These are phyloP conservation scores for Plasmodium knowlesi DNA, from an alignment of 169 alveolate species.

Conservation along the genomic window DNA sequence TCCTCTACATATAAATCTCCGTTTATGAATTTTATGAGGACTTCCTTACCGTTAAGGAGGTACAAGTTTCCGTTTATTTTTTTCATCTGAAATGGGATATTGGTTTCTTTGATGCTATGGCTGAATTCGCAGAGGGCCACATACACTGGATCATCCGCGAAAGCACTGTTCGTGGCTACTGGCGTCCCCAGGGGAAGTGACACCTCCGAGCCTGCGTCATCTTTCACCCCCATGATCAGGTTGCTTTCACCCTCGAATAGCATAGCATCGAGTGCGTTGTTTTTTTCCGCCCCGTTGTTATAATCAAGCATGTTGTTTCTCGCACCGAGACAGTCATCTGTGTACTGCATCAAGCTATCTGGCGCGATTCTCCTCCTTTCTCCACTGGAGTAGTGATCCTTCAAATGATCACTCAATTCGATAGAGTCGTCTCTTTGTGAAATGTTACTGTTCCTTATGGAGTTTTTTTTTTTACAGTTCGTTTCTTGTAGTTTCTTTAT, in stretches of 20 bases:
- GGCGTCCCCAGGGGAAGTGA: background rate
- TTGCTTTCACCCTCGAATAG: background rate
- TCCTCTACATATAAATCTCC: conserved; percentile 64
- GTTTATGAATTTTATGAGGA: conserved; percentile 35
- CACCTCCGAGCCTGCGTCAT: background rate
- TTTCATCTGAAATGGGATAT: conserved; percentile 10
- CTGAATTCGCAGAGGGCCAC: conserved; percentile 29
- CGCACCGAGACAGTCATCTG: background rate
- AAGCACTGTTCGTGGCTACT: background rate
- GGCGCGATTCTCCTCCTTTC: background rate
- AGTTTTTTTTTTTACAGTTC: conserved; percentile 8
- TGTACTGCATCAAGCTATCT: background rate
- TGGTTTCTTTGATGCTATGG: conserved; percentile 17
- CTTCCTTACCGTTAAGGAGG: conserved; percentile 41
- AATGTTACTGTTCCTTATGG: background rate
- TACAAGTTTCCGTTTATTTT: conserved; percentile 23
- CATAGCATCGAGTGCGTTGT: background rate
- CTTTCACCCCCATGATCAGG: background rate
- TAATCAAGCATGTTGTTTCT: background rate
- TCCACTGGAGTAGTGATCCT: background rate
- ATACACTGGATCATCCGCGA: conserved; percentile 25
- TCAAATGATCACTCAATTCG: background rate
- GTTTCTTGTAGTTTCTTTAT: conserved; percentile 59
- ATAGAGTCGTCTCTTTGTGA: background rate
- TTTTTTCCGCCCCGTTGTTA: conserved; percentile 27